phyloP scores from a whole-genome alignment of 371 early-diverging fungal genomes.

The Chytridium lagenaria region DNA sequence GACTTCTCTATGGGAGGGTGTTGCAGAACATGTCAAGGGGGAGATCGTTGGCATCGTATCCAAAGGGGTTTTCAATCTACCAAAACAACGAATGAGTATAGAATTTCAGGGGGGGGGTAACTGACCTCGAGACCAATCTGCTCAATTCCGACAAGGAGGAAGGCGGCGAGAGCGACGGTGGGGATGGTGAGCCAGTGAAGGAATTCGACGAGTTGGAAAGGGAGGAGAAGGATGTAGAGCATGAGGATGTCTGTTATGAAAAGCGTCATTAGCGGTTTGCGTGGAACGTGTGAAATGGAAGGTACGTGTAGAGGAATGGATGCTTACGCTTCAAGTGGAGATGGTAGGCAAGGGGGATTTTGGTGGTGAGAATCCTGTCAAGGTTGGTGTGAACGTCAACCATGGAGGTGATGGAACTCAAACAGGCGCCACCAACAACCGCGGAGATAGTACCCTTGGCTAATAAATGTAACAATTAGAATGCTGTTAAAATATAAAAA shows the following conservation, averaged over 20 bases:
- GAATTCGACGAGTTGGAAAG: background rate
- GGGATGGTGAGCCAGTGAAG: conserved; percentile 45
- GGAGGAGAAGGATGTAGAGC: conserved; percentile 16
- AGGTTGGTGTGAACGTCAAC: conserved; percentile 71
- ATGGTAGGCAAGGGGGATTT: conserved; percentile 78
- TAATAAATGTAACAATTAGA: too few relatives aligned
- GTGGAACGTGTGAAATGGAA: background rate
- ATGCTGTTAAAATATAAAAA: too few relatives aligned
- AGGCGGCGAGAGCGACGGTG: conserved; percentile 63
- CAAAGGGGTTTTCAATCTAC: conserved; percentile 65
- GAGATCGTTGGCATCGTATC: conserved; percentile 44
- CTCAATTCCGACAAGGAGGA: conserved; percentile 58
- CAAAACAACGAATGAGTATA: conserved; percentile 69
- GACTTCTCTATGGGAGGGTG: conserved; percentile 15
- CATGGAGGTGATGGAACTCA: conserved; percentile 30
- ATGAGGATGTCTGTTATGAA: conserved; percentile 7
- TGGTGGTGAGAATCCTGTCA: conserved; percentile 75
- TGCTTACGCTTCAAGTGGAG: conserved; percentile 65
- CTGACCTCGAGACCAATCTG: conserved; percentile 20
- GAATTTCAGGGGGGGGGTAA: background rate
- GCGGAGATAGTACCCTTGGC: conserved; percentile 16
- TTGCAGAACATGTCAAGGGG: conserved; percentile 19
- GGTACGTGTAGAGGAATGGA: too few relatives aligned
- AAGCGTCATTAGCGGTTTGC: background rate
- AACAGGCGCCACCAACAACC: conserved; percentile 8